Conservation (phyloP, 768 basidiomycete species). For the Suillus lakei region DNA sequence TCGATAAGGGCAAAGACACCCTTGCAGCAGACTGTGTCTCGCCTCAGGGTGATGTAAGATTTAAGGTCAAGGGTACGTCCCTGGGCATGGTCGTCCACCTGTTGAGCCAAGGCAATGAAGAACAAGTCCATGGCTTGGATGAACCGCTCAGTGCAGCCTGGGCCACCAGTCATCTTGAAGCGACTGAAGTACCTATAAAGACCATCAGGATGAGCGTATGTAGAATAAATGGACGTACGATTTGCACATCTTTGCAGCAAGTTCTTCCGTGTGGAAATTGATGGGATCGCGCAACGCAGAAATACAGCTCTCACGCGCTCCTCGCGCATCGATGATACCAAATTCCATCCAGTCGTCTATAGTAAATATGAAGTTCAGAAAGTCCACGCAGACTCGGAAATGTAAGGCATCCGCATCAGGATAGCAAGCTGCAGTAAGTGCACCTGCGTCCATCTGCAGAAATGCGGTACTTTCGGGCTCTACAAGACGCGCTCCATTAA, state of each 20-base stretch:
- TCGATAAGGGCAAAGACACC: constrained; percentile 55
- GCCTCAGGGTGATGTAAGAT: constrained; percentile 55
- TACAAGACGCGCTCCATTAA: constrained; percentile 28
- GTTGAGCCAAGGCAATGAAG: constrained; percentile 44
- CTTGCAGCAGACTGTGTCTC: constrained; percentile 57
- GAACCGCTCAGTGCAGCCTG: constrained; percentile 44
- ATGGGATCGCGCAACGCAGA: constrained; percentile 32
- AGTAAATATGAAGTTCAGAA: constrained; percentile 54
- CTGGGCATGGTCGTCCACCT: constrained; percentile 46
- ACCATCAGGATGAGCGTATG: background rate
- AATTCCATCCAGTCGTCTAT: constrained; percentile 47
- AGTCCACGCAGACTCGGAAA: constrained; percentile 69
- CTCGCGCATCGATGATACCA: constrained; percentile 30
- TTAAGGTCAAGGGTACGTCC: constrained; percentile 47
- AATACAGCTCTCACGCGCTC: constrained; percentile 32
- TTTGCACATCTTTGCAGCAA: constrained; percentile 36
- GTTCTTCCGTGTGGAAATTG: constrained; percentile 31
- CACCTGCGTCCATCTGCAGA: constrained; percentile 63
- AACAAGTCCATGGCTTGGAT: constrained; percentile 45
- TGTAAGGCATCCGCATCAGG: constrained; percentile 51
- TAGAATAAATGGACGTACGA: constrained; percentile 30
- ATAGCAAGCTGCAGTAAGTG: constrained; percentile 43
- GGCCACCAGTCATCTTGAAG: constrained; percentile 40
- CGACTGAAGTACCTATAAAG: constrained; percentile 41
- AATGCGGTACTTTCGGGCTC: constrained; percentile 37